Evolutionary conservation across 208 protist species (phyloP).

Genomic region (Eutreptiella sp.): DNA sequence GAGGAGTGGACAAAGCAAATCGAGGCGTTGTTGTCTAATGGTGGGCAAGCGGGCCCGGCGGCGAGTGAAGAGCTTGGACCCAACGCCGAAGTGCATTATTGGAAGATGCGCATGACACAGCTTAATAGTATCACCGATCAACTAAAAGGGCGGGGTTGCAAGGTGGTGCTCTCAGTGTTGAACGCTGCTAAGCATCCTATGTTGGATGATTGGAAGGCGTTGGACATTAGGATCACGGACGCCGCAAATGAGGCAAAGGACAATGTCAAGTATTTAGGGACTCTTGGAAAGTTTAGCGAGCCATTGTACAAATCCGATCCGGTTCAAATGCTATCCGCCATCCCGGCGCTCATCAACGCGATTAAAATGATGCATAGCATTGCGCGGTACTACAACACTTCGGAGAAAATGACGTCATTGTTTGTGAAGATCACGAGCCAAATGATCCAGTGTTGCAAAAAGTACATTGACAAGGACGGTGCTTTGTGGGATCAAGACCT

Average conservation of each 20-base stretch:
- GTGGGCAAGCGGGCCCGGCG: slow-evolving; percentile 31
- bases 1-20: slow-evolving; percentile 36
- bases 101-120: slow-evolving; percentile 57
- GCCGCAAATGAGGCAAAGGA: slow-evolving; percentile 64
- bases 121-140: slow-evolving; percentile 59
- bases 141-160: slow-evolving; percentile 31
- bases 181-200: slow-evolving; percentile 32
- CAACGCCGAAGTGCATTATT: slow-evolving; percentile 56
- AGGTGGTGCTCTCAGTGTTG: slow-evolving; percentile 43
- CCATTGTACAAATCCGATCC: slow-evolving; percentile 52
- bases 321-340: slow-evolving; percentile 31
- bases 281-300: slow-evolving; percentile 53
- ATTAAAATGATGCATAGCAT: slow-evolving; percentile 56
- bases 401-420: slow-evolving; percentile 56
- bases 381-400: slow-evolving; percentile 55
- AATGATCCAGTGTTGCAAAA: slow-evolving; percentile 57
- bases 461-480: slow-evolving; percentile 36
- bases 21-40: slow-evolving; percentile 46
- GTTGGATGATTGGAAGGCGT: slow-evolving; percentile 40
- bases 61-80: slow-evolving; percentile 51
- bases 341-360: slow-evolving; percentile 47
- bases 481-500: slow-evolving; percentile 42
- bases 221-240: slow-evolving; percentile 52
- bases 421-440: slow-evolving; percentile 75
- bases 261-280: slow-evolving; percentile 61